Evolutionary conservation across 768 basidiomycete species (phyloP).

Genomic region (Naganishia friedmannii): DNA sequence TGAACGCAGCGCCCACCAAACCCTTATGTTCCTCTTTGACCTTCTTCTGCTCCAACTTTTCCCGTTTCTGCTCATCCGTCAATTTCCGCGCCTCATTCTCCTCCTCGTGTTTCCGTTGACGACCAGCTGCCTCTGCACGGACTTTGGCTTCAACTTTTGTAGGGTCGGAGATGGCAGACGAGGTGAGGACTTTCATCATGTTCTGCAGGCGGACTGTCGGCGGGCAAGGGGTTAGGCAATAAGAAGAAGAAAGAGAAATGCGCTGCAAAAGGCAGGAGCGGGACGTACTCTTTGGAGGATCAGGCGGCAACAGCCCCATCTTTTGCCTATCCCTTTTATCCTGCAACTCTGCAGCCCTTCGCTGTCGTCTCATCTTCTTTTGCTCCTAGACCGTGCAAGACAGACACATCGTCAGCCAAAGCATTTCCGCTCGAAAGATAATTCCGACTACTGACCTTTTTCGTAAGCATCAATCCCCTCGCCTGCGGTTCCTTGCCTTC

Average conservation of each 20-base stretch:
- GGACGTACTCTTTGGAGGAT: slow-evolving; percentile 79
- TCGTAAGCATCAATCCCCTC: slow-evolving; percentile 87
- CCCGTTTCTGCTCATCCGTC: slow-evolving; percentile 80
- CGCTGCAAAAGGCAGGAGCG: too few species aligned
- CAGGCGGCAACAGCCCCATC: slow-evolving; percentile 93
- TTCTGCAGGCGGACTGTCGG: slow-evolving; percentile 81
- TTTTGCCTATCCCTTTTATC: slow-evolving; percentile 91
- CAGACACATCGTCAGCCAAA: background rate
- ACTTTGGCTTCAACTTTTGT: slow-evolving; percentile 96
- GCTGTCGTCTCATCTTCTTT: slow-evolving; percentile 94
- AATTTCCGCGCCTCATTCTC: slow-evolving; percentile 89
- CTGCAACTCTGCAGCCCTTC: slow-evolving; percentile 80
- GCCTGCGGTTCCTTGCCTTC: slow-evolving; percentile 76
- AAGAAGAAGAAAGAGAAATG: slow-evolving; percentile 5
- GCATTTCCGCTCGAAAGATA: background rate
- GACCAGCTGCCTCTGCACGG: slow-evolving; percentile 82
- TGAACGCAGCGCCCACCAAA: slow-evolving; percentile 80
- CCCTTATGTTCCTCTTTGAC: slow-evolving; percentile 81
- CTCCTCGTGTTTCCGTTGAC: slow-evolving; percentile 85
- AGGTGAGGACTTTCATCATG: slow-evolving; percentile 94
- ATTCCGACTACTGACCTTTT: slow-evolving; percentile 61
- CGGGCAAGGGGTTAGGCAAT: background rate
- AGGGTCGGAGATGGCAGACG: slow-evolving; percentile 94
- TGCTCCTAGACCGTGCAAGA: slow-evolving; percentile 61
- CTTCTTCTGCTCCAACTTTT: slow-evolving; percentile 84